Base-by-base conservation (phyloP, 805 yeast species). In the Candida quercuum region DNA sequence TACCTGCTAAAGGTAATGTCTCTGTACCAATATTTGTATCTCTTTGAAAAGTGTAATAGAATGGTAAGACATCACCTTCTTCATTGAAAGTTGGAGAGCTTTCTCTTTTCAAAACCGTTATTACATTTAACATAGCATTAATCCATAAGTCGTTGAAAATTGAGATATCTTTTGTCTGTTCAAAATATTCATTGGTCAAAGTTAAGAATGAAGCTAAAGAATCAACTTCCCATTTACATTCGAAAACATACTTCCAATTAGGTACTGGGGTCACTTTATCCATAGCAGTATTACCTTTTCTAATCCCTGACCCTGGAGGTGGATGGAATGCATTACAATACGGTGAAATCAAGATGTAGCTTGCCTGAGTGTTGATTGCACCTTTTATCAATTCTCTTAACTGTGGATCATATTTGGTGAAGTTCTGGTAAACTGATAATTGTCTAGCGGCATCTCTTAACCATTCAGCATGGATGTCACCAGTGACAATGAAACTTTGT, bases 381-480 rank as follows among this genome's bases (percentile, higher is more conserved):
- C 96, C 96, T 42, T 63, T 66, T 23, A 87, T 67, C 54, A 87
- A 60, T 23, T 64, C 64, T 41, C 61, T 56, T 36, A 87, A 63
- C 2, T 48, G 40, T 1, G 55, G 46, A 49, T 86, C 93, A 37
- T 70, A 52, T 28, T 61, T 61, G 12, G 78, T 60, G 17, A 86
- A 66, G 7, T 76, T 76, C 49, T 81, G 79, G 57, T 86, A 88
- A 3, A 84, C 85, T 4, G 86, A 72, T 33, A 87, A 61, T 54
- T 87, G 96, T 48, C 93, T 66, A 1, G 95, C 86, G 1, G 94
- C 79, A 58, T 87, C 96, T 37, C 96, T 63, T 34, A 87, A 63
- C 96, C 96, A 87, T 59, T 87, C 95, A 2, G 96, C 96, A 56
- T 86, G 88, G 39, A 87, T 87, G 54, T 87, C 96, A 9, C 96